phyloP scores from a whole-genome alignment of 164 flowering plant species.

The Magnolia changhungtana region DNA sequence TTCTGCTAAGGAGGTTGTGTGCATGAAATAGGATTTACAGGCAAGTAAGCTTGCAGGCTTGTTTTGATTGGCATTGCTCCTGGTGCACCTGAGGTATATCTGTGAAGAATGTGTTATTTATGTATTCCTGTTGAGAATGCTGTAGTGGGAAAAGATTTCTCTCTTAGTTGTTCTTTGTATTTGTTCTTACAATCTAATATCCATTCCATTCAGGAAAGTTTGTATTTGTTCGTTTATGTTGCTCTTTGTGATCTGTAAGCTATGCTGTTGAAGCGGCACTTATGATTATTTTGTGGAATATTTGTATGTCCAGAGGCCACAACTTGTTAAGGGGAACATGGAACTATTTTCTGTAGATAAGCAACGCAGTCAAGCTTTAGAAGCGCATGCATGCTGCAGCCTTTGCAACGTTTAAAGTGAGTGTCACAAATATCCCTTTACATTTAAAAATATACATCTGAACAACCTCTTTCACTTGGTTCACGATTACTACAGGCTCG shows the following conservation, averaged over 20 bases:
- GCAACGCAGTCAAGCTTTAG: constrained; percentile 99
- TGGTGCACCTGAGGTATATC: no score
- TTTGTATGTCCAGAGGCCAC: constrained; percentile 60
- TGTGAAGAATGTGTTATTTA: no score
- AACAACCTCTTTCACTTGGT: no score
- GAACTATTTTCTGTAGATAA: constrained; percentile 96
- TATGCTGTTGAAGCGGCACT: not conserved
- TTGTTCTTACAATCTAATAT: not conserved
- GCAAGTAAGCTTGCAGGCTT: no score
- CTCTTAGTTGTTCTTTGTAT: not conserved
- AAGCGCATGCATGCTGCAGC: constrained; percentile 99
- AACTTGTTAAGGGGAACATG: constrained; percentile 96
- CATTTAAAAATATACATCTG: no score
- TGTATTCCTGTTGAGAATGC: not conserved
- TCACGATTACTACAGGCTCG: no score
- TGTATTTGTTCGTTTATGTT: not conserved
- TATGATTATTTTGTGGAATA: not conserved
- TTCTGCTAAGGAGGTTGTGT: no score
- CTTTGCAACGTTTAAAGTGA: constrained; percentile 77
- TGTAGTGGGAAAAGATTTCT: no score
- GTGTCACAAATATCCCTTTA: no score
- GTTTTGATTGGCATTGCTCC: no score
- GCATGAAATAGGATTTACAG: no score
- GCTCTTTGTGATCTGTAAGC: not conserved
- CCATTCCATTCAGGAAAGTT: not conserved